These are phyloP conservation scores for Rhizophlyctis rosea DNA, from an alignment of 192 early-diverging fungal genomes.

Conservation along the genomic window DNA sequence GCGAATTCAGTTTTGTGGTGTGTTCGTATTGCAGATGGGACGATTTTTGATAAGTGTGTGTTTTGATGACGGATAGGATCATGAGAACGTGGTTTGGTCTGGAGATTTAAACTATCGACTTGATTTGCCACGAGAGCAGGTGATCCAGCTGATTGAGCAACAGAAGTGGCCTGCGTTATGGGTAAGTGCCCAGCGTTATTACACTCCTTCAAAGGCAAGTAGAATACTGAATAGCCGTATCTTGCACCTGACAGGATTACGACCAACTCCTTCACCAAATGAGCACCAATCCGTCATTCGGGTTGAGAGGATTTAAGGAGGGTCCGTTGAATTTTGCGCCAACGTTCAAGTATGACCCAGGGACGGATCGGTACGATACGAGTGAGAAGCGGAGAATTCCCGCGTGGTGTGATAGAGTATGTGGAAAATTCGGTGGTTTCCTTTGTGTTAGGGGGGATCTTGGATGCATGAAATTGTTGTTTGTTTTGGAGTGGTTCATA, in stretches of 20 bases:
- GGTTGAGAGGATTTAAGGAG: conserved; percentile 74
- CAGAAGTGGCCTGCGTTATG: conserved; percentile 59
- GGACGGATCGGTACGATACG: conserved; percentile 78
- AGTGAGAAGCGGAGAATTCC: conserved; percentile 92
- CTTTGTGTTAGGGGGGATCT: neutral
- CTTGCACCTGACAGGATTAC: conserved; percentile 29
- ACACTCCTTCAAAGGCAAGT: neutral
- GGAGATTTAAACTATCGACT: conserved; percentile 98
- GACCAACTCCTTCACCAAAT: conserved; percentile 50
- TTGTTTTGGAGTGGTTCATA: conserved; percentile 2
- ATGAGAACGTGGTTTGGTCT: conserved; percentile 48
- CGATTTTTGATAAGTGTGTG: conserved; percentile 45
- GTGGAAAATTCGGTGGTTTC: conserved; percentile 5
- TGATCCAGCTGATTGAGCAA: conserved; percentile 55
- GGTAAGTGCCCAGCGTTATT: conserved; percentile 20
- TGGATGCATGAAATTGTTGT: neutral
- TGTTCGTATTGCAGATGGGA: too few species aligned
- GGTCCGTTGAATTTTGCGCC: conserved; percentile 78
- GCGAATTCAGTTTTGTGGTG: conserved; percentile 20
- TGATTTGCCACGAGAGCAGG: conserved; percentile 64
- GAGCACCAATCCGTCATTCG: conserved; percentile 62
- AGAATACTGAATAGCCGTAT: too few species aligned
- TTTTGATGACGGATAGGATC: conserved; percentile 51
- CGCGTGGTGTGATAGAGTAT: conserved; percentile 94
- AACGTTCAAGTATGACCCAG: conserved; percentile 93